Conservation (phyloP, 345 rosid genomes). For the Rhizophora apiculata region DNA sequence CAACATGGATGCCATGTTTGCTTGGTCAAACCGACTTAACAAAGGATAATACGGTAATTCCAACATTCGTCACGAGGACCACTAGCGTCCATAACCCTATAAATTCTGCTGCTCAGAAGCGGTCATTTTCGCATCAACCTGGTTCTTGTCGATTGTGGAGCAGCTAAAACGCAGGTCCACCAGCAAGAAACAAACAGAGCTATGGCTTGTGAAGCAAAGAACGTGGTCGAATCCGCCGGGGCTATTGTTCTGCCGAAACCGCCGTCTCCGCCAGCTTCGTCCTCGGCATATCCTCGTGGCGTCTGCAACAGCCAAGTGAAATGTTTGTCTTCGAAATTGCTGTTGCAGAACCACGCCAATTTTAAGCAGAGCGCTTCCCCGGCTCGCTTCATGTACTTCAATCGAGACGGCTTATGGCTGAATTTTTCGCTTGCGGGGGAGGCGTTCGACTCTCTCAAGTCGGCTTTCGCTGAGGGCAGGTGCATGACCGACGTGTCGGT, state of each 20-base stretch:
- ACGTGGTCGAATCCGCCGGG: constrained; percentile 21
- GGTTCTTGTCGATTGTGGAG: too few relatives aligned
- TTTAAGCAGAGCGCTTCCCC: constrained; percentile 32
- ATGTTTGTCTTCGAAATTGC: neutral
- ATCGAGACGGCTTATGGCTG: constrained; percentile 33
- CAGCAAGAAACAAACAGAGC: too few relatives aligned
- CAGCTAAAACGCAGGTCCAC: too few relatives aligned
- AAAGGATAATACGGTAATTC: too few relatives aligned
- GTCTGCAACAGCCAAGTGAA: neutral
- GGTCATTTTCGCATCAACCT: too few relatives aligned
- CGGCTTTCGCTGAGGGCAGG: constrained; percentile 27
- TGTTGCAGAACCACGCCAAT: constrained; percentile 24
- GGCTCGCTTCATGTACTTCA: constrained; percentile 36
- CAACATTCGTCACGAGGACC: too few relatives aligned
- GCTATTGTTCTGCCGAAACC: constrained; percentile 1
- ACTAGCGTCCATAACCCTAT: too few relatives aligned
- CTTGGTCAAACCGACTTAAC: too few relatives aligned
- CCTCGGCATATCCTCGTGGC: neutral
- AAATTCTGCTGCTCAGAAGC: too few relatives aligned
- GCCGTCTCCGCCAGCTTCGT: neutral
- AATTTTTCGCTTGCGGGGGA: constrained; percentile 21
- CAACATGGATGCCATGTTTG: too few relatives aligned
- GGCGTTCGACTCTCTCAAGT: constrained; percentile 22
- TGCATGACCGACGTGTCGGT: constrained; percentile 23
- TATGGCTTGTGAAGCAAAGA: neutral